phyloP scores from a whole-genome alignment of 108 stramenopile genomes.

The Fragilariopsis cylindrus region DNA sequence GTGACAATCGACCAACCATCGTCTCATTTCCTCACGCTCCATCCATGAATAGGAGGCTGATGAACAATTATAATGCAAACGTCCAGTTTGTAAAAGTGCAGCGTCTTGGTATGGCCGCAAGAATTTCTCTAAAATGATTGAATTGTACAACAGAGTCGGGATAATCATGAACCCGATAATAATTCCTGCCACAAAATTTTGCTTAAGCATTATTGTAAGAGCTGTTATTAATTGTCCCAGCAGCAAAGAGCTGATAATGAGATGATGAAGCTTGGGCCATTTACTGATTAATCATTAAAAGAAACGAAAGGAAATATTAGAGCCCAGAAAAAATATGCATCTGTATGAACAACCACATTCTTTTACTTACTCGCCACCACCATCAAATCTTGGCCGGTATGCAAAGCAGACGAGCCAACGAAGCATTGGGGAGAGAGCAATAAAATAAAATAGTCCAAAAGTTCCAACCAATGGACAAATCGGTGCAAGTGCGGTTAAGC shows the following conservation, averaged over 20 bases:
- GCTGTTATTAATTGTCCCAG: constrained; percentile 41
- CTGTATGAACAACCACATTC: constrained; percentile 74
- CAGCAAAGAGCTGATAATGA: constrained; percentile 58
- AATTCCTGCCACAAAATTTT: not conserved
- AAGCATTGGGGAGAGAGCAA: constrained; percentile 58
- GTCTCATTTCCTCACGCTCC: constrained; percentile 66
- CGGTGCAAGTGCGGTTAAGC: constrained; percentile 66
- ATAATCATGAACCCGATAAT: constrained; percentile 13
- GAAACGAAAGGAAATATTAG: too few relatives aligned
- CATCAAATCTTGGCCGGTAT: constrained; percentile 67
- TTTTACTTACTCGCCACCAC: constrained; percentile 18
- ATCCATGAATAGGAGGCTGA: constrained; percentile 63
- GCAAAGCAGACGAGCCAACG: constrained; percentile 69
- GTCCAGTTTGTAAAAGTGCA: constrained; percentile 75
- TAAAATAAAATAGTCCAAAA: constrained; percentile 59
- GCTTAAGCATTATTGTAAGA: not conserved
- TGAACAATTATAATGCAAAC: constrained; percentile 69
- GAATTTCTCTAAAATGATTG: constrained; percentile 49
- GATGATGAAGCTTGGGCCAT: constrained; percentile 79
- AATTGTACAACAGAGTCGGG: constrained; percentile 59
- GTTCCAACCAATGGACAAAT: constrained; percentile 74
- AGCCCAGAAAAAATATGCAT: constrained; percentile 58
- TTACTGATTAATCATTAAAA: constrained; percentile 18
- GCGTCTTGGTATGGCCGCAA: constrained; percentile 65
- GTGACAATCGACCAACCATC: constrained; percentile 84